Percentiles rank a stretch among this genome's conserved stretches.
Conservation (phyloP, 805 yeast species). For the Pichia nakasei region DNA sequence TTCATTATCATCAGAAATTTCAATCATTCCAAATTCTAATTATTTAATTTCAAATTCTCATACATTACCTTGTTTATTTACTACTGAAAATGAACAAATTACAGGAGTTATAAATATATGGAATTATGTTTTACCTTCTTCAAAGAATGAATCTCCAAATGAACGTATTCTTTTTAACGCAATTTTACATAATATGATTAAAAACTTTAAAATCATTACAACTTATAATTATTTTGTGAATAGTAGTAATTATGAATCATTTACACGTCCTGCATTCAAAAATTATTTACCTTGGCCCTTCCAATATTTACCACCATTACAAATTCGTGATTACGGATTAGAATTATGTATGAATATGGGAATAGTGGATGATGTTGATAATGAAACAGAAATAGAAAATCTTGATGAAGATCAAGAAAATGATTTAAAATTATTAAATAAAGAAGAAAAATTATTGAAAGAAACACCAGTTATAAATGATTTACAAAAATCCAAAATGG, state of each 20-base stretch:
- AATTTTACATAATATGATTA: not conserved
- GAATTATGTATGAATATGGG: slow-evolving; percentile 27
- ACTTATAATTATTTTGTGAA: slow-evolving; percentile 51
- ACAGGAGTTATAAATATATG: slow-evolving; percentile 3
- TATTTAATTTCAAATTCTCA: slow-evolving; percentile 43
- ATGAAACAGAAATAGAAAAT: slow-evolving; percentile 17
- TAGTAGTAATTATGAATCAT: slow-evolving; percentile 48
- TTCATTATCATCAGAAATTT: slow-evolving; percentile 19
- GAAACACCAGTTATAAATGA: slow-evolving; percentile 23
- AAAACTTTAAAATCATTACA: slow-evolving; percentile 2
- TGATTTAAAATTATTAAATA: slow-evolving; percentile 13
- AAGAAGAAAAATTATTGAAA: slow-evolving; percentile 17
- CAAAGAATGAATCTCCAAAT: not conserved
- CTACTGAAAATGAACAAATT: slow-evolving; percentile 17
- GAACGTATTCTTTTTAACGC: not conserved
- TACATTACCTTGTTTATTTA: slow-evolving; percentile 34
- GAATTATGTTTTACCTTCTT: not conserved
- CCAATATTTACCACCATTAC: slow-evolving; percentile 61
- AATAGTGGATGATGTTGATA: slow-evolving; percentile 17
- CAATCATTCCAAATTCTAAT: slow-evolving; percentile 49
- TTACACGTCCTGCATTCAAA: slow-evolving; percentile 47
- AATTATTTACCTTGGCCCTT: slow-evolving; percentile 58
- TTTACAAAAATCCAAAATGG: slow-evolving; percentile 20
- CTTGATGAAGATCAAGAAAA: slow-evolving; percentile 14
- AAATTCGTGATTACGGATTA: slow-evolving; percentile 28